Conservation (phyloP, 208 protist genomes). For the Leishmania turanica region DNA sequence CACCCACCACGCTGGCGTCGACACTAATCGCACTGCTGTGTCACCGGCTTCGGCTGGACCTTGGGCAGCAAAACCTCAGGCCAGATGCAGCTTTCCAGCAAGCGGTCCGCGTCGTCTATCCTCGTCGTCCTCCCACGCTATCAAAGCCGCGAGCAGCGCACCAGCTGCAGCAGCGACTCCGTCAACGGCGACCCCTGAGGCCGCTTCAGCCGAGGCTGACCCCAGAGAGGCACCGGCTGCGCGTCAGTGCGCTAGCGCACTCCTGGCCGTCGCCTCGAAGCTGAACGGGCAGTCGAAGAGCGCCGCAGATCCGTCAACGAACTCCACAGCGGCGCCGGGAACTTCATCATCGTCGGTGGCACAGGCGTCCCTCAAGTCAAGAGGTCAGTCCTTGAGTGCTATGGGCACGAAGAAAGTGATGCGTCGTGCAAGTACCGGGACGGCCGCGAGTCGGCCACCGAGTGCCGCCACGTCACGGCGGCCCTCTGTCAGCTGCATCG, state of each 20-base stretch:
- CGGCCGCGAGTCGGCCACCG: background rate
- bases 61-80: background rate
- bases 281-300: background rate
- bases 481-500: constrained; percentile 6
- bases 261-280: background rate
- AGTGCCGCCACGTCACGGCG: background rate
- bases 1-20: background rate
- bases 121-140: background rate
- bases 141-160: background rate
- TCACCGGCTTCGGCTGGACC: background rate
- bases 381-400: background rate
- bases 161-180: constrained; percentile 4
- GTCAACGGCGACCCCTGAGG: background rate
- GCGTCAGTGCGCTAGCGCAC: background rate
- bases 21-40: background rate
- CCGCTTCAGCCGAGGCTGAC: background rate
- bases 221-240: background rate
- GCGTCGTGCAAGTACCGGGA: constrained; percentile 7
- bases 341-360: background rate
- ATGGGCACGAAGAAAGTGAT: constrained; percentile 15
- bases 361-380: background rate
- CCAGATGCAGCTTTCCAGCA: background rate
- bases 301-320: background rate
- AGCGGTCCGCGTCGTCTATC: background rate
- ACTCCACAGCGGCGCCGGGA: background rate